phyloP scores from a whole-genome alignment of 768 basidiomycete species.

The Lactarius hatsudake region DNA sequence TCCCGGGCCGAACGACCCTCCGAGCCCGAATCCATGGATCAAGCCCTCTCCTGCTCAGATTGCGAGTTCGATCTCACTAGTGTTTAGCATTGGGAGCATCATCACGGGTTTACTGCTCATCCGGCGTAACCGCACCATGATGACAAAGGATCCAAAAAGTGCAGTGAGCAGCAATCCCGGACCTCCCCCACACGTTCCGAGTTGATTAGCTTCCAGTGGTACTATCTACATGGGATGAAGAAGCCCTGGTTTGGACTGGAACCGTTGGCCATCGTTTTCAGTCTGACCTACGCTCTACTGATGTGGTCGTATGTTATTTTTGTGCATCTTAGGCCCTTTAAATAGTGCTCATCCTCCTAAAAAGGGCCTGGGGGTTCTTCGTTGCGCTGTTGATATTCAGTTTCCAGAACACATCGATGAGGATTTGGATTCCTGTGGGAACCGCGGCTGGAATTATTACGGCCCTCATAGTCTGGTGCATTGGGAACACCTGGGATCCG shows the following conservation, averaged over 20 bases:
- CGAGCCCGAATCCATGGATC: constrained; percentile 18
- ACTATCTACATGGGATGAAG: constrained; percentile 31
- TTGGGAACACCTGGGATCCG: constrained; percentile 6
- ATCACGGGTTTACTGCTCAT: constrained; percentile 47
- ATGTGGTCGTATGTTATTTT: constrained; percentile 53
- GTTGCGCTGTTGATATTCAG: constrained; percentile 34
- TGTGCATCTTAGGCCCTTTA: no score
- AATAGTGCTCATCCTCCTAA: not conserved
- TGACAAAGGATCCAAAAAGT: constrained; percentile 32
- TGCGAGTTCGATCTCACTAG: constrained; percentile 49
- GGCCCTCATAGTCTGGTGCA: constrained; percentile 12
- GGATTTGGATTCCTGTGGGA: constrained; percentile 9
- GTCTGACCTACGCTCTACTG: constrained; percentile 53
- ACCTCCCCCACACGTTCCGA: not conserved
- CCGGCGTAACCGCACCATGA: constrained; percentile 43
- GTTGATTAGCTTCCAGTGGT: constrained; percentile 25
- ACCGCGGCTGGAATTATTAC: not conserved
- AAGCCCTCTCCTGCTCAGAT: constrained; percentile 45
- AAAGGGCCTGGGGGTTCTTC: constrained; percentile 42
- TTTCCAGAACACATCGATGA: not conserved
- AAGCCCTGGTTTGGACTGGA: no score
- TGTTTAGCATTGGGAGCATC: constrained; percentile 48
- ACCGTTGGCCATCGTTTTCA: constrained; percentile 50
- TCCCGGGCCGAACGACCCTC: no score
- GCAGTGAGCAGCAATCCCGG: constrained; percentile 16